Evolutionary conservation across 2,329 filamentous ascomycete species (phyloP).

Genomic region (Cladosporium sp.): DNA sequence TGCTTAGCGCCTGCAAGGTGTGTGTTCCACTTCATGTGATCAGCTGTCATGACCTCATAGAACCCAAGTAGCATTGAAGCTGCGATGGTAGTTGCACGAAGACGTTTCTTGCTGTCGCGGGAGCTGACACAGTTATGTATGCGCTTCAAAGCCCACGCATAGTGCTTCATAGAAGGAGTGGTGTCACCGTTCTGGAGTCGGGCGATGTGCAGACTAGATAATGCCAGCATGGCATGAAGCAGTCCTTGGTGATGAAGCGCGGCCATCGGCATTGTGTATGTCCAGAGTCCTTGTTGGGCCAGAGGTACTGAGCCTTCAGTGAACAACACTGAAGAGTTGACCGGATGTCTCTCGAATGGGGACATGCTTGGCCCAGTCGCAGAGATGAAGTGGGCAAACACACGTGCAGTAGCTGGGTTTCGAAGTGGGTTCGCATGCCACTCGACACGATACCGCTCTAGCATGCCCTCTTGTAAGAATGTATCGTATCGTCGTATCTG

Average conservation of each 20-base stretch:
- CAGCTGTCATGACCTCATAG: conserved; percentile 92
- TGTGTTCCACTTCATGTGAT: conserved; percentile 94
- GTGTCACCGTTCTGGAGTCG: conserved; percentile 72
- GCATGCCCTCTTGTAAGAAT: conserved; percentile 49
- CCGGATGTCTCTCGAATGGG: conserved; percentile 79
- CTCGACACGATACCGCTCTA: conserved; percentile 49
- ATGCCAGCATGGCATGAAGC: conserved; percentile 84
- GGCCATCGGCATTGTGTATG: conserved; percentile 77
- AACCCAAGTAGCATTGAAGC: conserved; percentile 83
- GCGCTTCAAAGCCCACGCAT: conserved; percentile 78
- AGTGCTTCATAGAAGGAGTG: conserved; percentile 86
- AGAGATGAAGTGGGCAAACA: conserved; percentile 91
- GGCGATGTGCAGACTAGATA: conserved; percentile 85
- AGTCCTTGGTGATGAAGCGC: conserved; percentile 83
- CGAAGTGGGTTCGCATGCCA: conserved; percentile 65
- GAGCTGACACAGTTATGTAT: conserved; percentile 71
- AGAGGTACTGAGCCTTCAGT: conserved; percentile 60
- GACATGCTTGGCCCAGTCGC: conserved; percentile 85
- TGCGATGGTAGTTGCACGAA: conserved; percentile 79
- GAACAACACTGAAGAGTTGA: conserved; percentile 69
- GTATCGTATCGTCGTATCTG: conserved; percentile 45
- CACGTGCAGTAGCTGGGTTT: conserved; percentile 74
- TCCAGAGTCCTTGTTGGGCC: conserved; percentile 63
- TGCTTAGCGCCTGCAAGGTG: conserved; percentile 84
- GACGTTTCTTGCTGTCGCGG: conserved; percentile 62